Conservation (phyloP, 352 stramenopile species). For the Globisporangium paddicum region DNA sequence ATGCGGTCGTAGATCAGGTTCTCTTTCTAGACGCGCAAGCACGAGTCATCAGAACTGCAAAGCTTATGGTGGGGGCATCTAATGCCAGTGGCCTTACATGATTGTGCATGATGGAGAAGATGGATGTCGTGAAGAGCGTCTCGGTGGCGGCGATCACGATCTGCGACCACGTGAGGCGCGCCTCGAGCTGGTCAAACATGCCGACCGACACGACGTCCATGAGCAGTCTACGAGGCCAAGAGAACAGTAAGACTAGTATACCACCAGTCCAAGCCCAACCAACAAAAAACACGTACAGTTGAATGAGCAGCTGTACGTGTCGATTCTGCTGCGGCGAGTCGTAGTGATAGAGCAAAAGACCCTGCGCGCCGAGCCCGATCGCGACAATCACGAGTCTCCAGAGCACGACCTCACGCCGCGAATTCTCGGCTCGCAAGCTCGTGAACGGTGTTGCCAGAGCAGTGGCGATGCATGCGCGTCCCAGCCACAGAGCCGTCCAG, state of each 20-base stretch:
- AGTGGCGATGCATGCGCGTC: slow-evolving; percentile 15
- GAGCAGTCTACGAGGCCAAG: slow-evolving; percentile 11
- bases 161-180: slow-evolving; percentile 12
- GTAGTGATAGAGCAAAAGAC: slow-evolving; percentile 2
- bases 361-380: not conserved
- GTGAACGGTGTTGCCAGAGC: not conserved
- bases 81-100: slow-evolving; percentile 12
- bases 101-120: slow-evolving; percentile 34
- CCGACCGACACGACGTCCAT: slow-evolving; percentile 23
- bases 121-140: slow-evolving; percentile 19
- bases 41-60: not conserved
- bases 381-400: slow-evolving; percentile 9
- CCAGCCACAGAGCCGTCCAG: slow-evolving; percentile 39
- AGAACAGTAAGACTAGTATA: not conserved
- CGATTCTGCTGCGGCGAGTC: not conserved
- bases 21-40: not conserved
- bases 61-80: not conserved
- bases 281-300: slow-evolving; percentile 15
- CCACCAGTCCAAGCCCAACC: no score
- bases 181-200: slow-evolving; percentile 9
- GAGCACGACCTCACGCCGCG: slow-evolving; percentile 1
- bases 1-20: slow-evolving; percentile 34
- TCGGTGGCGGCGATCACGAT: slow-evolving; percentile 22
- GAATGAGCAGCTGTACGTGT: slow-evolving; percentile 12
- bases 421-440: not conserved